Evolutionary conservation across 2,329 filamentous ascomycete genomes (phyloP).

Genomic region (Penicillium sp.): DNA sequence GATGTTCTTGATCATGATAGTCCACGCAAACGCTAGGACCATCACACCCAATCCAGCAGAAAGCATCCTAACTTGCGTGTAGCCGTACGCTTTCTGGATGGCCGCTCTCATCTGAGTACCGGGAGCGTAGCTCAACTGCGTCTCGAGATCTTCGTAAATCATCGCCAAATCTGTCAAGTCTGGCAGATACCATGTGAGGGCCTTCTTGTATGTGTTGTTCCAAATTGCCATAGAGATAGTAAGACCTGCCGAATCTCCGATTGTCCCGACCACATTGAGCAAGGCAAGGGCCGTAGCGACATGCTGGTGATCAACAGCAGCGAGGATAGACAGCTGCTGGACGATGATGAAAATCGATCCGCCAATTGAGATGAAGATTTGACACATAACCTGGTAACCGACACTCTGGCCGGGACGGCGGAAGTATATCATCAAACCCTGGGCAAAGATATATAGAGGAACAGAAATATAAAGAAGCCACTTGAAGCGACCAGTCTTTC

Average conservation of each 20-base stretch:
- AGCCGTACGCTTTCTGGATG: conserved; percentile 54
- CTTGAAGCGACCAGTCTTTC: conserved; percentile 47
- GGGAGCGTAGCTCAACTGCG: conserved; percentile 20
- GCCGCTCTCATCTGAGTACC: conserved; percentile 46
- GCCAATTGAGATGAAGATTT: conserved; percentile 51
- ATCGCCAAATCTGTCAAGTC: conserved; percentile 7
- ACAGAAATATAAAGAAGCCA: conserved; percentile 46
- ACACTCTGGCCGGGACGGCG: conserved; percentile 41
- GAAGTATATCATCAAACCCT: conserved; percentile 52
- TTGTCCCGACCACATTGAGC: conserved; percentile 47
- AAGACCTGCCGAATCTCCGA: conserved; percentile 49
- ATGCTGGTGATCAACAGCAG: conserved; percentile 49
- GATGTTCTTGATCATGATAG: conserved; percentile 45
- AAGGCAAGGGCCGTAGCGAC: conserved; percentile 50
- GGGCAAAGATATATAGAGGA: conserved; percentile 46
- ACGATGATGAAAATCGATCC: conserved; percentile 47
- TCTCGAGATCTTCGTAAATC: conserved; percentile 15
- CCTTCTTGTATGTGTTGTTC: conserved; percentile 47
- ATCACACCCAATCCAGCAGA: conserved; percentile 43
- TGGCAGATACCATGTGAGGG: conserved; percentile 42
- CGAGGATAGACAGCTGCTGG: conserved; percentile 49
- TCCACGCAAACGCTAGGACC: conserved; percentile 37
- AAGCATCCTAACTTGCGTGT: conserved; percentile 47
- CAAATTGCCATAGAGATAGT: conserved; percentile 54
- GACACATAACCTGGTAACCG: conserved; percentile 50